Evolutionary conservation across 2,329 filamentous ascomycete genomes (phyloP).

Genomic region (Xylaria sp.): DNA sequence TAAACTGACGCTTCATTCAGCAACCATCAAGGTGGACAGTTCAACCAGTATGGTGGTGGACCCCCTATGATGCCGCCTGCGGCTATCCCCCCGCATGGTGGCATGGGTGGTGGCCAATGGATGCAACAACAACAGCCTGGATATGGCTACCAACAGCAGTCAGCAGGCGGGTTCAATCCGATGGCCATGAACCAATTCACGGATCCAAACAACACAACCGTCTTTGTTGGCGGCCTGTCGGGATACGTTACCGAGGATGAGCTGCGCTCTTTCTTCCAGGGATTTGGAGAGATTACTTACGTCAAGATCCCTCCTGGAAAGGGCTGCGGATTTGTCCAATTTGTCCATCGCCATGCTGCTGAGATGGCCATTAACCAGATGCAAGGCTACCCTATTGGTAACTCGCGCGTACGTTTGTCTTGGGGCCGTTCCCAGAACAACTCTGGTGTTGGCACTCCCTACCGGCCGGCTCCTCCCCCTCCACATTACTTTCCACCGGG

Average conservation of each 20-base stretch:
- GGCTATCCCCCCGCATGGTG: slow-evolving; percentile 47
- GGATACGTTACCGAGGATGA: slow-evolving; percentile 99
- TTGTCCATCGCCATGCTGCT: slow-evolving; percentile 96
- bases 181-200: slow-evolving; percentile 96
- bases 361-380: slow-evolving; percentile 99
- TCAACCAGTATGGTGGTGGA: slow-evolving; percentile 40
- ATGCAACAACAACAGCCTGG: slow-evolving; percentile 47
- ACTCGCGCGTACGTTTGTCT: slow-evolving; percentile 94
- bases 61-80: slow-evolving; percentile 44
- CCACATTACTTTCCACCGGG: slow-evolving; percentile 39
- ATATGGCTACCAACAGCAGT: slow-evolving; percentile 41
- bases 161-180: slow-evolving; percentile 52
- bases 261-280: slow-evolving; percentile 99
- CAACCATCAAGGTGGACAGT: slow-evolving; percentile 46
- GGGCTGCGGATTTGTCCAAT: slow-evolving; percentile 98
- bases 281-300: slow-evolving; percentile 98
- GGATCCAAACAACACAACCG: slow-evolving; percentile 98
- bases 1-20: slow-evolving; percentile 20
- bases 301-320: slow-evolving; percentile 99
- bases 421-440: slow-evolving; percentile 99
- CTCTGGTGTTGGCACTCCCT: slow-evolving; percentile 95
- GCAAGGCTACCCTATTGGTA: slow-evolving; percentile 99
- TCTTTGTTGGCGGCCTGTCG: slow-evolving; percentile 95
- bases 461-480: slow-evolving; percentile 78
- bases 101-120: slow-evolving; percentile 41